phyloP scores from a whole-genome alignment of 768 basidiomycete species.

The Pisolithus microcarpus region DNA sequence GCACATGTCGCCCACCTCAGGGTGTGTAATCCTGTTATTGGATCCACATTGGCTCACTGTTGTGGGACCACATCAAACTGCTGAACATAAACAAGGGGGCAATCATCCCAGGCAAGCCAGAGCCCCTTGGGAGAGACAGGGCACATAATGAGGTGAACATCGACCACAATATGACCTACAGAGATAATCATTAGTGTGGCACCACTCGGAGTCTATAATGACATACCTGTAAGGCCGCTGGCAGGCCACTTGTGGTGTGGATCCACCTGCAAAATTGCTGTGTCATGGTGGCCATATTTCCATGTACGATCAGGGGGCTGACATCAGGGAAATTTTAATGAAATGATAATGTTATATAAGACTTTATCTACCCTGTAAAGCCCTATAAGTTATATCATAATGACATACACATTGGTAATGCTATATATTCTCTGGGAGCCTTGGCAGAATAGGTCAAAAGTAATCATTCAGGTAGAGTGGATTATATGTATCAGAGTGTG shows the following conservation, averaged over 20 bases:
- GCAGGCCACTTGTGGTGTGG: too few species aligned
- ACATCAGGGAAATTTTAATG: too few species aligned
- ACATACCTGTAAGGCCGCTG: conserved; percentile 7
- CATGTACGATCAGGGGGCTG: conserved; percentile 12
- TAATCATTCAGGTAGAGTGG: too few species aligned
- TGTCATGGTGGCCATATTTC: conserved; percentile 17
- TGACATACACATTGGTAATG: too few species aligned
- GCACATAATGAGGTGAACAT: conserved; percentile 13
- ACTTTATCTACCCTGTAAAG: too few species aligned
- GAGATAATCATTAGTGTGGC: neutral
- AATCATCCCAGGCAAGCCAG: neutral
- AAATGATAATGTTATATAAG: too few species aligned
- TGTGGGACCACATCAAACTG: conserved; percentile 21
- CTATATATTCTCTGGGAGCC: too few species aligned
- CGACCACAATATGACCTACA: conserved; percentile 9
- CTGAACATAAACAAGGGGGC: conserved; percentile 19
- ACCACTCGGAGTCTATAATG: neutral
- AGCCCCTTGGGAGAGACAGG: conserved; percentile 1
- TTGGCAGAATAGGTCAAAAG: too few species aligned
- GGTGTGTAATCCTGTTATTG: conserved; percentile 14
- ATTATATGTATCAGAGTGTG: too few species aligned
- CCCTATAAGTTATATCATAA: too few species aligned
- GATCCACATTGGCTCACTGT: conserved; percentile 2
- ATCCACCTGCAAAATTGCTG: conserved; percentile 6
- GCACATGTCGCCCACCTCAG: conserved; percentile 14